phyloP scores from a whole-genome alignment of 441 rosid genomes.

The Aquilaria agallochum region DNA sequence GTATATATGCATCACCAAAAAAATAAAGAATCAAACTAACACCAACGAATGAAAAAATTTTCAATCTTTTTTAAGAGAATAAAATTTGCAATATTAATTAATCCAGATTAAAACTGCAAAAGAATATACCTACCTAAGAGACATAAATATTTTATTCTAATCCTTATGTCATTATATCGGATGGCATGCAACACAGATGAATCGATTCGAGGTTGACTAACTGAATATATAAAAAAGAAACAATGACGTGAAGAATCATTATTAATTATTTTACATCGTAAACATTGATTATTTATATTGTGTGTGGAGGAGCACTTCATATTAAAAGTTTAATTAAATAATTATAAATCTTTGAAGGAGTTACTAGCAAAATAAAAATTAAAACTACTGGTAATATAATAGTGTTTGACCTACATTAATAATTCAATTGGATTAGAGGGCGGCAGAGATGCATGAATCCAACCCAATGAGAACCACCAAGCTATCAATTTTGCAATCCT shows the following conservation, averaged over 20 bases:
- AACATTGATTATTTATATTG: slow-evolving; percentile 9
- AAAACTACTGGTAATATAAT: background rate
- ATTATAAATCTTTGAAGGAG: background rate
- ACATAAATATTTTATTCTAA: background rate
- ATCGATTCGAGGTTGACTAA: slow-evolving; percentile 27
- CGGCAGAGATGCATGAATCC: background rate
- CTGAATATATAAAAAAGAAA: background rate
- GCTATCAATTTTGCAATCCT: no score
- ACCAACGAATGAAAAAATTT: background rate
- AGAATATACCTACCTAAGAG: slow-evolving; percentile 7
- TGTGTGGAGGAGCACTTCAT: background rate
- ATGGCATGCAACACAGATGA: slow-evolving; percentile 17
- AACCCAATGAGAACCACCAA: no score
- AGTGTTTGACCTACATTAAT: slow-evolving; percentile 19
- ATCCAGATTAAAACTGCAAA: background rate
- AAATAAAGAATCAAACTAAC: background rate
- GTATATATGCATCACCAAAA: no score
- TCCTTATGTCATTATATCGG: slow-evolving; percentile 3
- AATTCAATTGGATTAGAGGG: background rate
- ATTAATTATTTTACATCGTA: slow-evolving; percentile 5
- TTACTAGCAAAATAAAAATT: no score
- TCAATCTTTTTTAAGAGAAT: background rate
- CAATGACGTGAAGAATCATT: slow-evolving; percentile 18
- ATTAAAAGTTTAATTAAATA: background rate
- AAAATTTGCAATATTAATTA: no score